phyloP scores from a whole-genome alignment of 495 filamentous ascomycete genomes.

The Alectoria sarmentosa region DNA sequence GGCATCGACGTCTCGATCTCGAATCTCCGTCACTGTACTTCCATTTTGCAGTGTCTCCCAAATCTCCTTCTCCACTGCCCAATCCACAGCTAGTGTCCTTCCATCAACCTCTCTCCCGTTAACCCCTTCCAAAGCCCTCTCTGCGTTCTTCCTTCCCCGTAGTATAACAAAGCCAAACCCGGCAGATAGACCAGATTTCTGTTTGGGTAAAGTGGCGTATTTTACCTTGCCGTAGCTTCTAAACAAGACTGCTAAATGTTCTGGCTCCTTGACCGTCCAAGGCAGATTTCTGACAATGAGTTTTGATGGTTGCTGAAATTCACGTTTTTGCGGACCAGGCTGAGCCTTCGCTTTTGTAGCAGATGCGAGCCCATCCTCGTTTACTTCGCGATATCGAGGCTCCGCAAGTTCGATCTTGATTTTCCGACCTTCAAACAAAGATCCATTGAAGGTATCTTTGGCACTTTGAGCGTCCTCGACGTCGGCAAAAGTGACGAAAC shows the following conservation, averaged over 20 bases:
- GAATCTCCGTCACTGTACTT: slow-evolving; percentile 31
- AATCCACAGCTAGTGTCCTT: slow-evolving; percentile 82
- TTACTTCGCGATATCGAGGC: slow-evolving; percentile 56
- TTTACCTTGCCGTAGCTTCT: slow-evolving; percentile 85
- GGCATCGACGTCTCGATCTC: slow-evolving; percentile 25
- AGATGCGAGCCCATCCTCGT: slow-evolving; percentile 35
- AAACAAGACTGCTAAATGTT: slow-evolving; percentile 72
- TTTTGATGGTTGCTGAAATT: slow-evolving; percentile 59
- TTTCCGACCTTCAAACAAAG: slow-evolving; percentile 66
- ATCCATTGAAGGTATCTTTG: slow-evolving; percentile 66
- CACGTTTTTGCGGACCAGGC: slow-evolving; percentile 47
- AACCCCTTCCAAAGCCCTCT: slow-evolving; percentile 73
- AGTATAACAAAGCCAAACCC: slow-evolving; percentile 94
- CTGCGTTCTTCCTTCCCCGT: slow-evolving; percentile 81
- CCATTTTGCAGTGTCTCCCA: slow-evolving; percentile 61
- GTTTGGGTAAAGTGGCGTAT: slow-evolving; percentile 69
- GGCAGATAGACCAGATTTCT: slow-evolving; percentile 55
- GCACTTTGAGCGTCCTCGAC: slow-evolving; percentile 80
- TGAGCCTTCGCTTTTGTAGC: slow-evolving; percentile 48
- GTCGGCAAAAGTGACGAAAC: slow-evolving; percentile 95
- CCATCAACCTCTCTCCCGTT: slow-evolving; percentile 92
- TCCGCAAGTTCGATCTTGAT: slow-evolving; percentile 84
- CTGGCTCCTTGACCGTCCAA: slow-evolving; percentile 84
- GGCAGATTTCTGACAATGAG: slow-evolving; percentile 93
- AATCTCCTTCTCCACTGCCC: slow-evolving; percentile 84